A percentile compares a stretch with the other conserved stretches of the same genome.
Evolutionary conservation across 371 early-diverging fungal genomes (phyloP).

Genomic region (Circinella minor): DNA sequence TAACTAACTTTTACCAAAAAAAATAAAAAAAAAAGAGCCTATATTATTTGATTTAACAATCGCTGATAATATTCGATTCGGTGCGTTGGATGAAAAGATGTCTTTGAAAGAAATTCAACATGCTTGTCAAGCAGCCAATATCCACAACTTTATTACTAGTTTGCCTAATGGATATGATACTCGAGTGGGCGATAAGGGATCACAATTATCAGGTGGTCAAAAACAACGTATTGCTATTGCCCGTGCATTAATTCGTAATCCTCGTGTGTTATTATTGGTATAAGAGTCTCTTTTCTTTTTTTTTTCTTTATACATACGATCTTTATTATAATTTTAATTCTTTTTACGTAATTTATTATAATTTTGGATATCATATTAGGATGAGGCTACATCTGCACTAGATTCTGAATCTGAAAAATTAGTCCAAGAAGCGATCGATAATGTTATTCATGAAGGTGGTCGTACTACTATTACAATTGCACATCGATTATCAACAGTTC

Average conservation of each 20-base stretch:
- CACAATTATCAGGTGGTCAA: conserved; percentile 86
- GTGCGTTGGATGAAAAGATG: conserved; percentile 52
- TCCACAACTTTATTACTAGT: conserved; percentile 74
- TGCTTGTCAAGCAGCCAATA: conserved; percentile 72
- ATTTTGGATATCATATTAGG: conserved; percentile 30
- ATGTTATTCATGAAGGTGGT: conserved; percentile 60
- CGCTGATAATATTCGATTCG: conserved; percentile 79
- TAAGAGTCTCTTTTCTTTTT: too few species aligned
- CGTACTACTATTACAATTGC: conserved; percentile 73
- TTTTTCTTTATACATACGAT: too few species aligned
- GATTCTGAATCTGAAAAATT: conserved; percentile 89
- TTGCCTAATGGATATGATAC: conserved; percentile 83
- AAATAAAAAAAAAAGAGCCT: conserved; percentile 90
- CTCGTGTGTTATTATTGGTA: conserved; percentile 56
- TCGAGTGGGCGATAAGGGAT: conserved; percentile 74
- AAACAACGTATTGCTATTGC: conserved; percentile 76
- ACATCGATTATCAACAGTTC: conserved; percentile 72
- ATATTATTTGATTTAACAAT: conserved; percentile 79
- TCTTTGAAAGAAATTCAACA: conserved; percentile 63
- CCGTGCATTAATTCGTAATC: conserved; percentile 39
- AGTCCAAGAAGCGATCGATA: conserved; percentile 86
- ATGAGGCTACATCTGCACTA: conserved; percentile 94
- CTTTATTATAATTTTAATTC: too few species aligned
- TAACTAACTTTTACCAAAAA: conserved; percentile 1
- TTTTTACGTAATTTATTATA: too few species aligned